phyloP scores from a whole-genome alignment of 768 basidiomycete genomes.

The Suillus placidus region DNA sequence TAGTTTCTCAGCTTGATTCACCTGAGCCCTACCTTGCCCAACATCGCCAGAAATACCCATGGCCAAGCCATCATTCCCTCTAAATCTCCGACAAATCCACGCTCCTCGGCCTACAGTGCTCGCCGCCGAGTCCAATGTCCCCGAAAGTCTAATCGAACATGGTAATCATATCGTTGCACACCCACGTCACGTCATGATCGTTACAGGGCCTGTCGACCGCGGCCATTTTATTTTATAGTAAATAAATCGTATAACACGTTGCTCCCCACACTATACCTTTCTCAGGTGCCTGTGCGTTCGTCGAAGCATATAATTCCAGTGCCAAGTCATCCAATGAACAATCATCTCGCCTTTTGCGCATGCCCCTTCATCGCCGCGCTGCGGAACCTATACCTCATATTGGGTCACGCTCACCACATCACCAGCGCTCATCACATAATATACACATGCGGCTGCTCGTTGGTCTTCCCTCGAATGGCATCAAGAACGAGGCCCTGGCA shows the following conservation, averaged over 20 bases:
- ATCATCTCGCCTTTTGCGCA: conserved; percentile 8
- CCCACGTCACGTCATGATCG: conserved; percentile 14
- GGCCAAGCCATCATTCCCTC: conserved; percentile 12
- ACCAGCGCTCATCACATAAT: conserved; percentile 13
- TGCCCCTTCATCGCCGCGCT: conserved; percentile 10
- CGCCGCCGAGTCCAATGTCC: conserved; percentile 13
- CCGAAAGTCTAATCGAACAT: conserved; percentile 8
- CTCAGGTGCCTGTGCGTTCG: conserved; percentile 9
- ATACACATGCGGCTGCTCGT: conserved; percentile 6
- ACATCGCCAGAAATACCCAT: conserved; percentile 9
- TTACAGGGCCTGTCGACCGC: conserved; percentile 17
- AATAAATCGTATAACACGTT: conserved; percentile 13
- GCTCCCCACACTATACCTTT: conserved; percentile 8
- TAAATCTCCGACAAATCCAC: conserved; percentile 20
- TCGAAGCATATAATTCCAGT: conserved; percentile 6
- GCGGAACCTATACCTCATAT: conserved; percentile 8
- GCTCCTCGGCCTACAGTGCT: conserved; percentile 13
- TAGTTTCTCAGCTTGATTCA: conserved; percentile 12
- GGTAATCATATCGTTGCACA: conserved; percentile 5
- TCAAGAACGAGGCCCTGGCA: conserved; percentile 13
- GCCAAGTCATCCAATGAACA: conserved; percentile 9
- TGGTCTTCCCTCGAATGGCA: background rate
- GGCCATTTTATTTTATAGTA: conserved; percentile 15
- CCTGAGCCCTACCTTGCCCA: conserved; percentile 7
- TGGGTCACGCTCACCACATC: conserved; percentile 4